Conservation (phyloP, 768 basidiomycete species). For the Rhodotorula babjevae region DNA sequence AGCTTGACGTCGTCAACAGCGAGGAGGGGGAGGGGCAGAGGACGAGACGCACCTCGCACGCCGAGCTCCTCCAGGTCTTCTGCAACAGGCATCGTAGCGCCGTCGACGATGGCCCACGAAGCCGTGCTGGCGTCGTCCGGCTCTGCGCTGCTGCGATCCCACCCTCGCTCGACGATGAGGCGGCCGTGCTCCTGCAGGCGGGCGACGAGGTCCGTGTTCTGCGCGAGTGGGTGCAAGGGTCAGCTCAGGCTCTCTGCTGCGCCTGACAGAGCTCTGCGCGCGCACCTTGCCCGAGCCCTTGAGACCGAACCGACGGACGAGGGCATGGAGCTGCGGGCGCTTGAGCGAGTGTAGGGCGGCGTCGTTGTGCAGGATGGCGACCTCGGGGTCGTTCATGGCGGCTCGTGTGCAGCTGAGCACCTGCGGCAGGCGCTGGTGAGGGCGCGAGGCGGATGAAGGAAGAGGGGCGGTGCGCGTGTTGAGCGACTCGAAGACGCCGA, state of each 20-base stretch:
- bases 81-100: not conserved
- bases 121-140: not conserved
- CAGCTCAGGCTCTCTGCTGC: too few relatives aligned
- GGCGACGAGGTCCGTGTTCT: slow-evolving; percentile 18
- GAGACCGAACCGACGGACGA: not conserved
- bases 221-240: not conserved
- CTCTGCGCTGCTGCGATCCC: not conserved
- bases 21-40: not conserved
- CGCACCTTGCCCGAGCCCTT: slow-evolving; percentile 19
- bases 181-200: slow-evolving; percentile 1
- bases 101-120: not conserved
- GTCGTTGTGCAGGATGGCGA: slow-evolving; percentile 1
- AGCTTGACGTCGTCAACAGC: too few relatives aligned
- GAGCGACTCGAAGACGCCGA: too few relatives aligned
- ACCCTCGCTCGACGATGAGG: not conserved
- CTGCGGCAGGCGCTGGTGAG: not conserved
- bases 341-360: slow-evolving; percentile 14
- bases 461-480: too few relatives aligned
- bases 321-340: slow-evolving; percentile 8
- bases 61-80: slow-evolving; percentile 3
- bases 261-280: too few relatives aligned
- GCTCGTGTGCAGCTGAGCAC: not conserved
- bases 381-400: not conserved
- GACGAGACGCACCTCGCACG: not conserved
- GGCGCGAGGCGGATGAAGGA: too few relatives aligned